phyloP scores from a whole-genome alignment of 257 asterid genomes.

The Scutellaria galericulata region DNA sequence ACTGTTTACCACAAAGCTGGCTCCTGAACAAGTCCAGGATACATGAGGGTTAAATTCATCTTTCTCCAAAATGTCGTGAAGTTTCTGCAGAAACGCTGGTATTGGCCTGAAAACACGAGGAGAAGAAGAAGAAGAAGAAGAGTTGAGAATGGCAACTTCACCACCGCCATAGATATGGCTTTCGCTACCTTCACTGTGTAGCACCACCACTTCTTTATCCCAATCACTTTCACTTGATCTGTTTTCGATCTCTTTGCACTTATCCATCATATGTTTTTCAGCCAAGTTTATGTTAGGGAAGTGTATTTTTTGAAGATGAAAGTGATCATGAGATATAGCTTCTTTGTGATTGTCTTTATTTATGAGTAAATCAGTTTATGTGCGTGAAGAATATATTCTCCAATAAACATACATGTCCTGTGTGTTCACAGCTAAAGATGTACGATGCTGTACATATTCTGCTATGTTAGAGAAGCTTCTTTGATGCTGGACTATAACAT shows the following conservation, averaged over 20 bases:
- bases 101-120: constrained; percentile 24
- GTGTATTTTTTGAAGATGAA: background rate
- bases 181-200: constrained; percentile 18
- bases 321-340: background rate
- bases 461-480: too few species aligned
- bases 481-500: too few species aligned
- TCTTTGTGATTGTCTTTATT: background rate
- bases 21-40: constrained; percentile 53
- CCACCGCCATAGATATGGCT: background rate
- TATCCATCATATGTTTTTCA: constrained; percentile 24
- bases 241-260: constrained; percentile 6
- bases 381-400: background rate
- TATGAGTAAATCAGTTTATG: background rate
- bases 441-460: too few species aligned
- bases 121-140: constrained; percentile 21
- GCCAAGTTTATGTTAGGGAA: constrained; percentile 24
- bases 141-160: background rate
- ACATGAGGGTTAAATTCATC: constrained; percentile 38
- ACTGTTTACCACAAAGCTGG: constrained; percentile 53
- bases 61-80: constrained; percentile 50
- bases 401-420: too few species aligned
- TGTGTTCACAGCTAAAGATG: too few species aligned
- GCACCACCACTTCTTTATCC: constrained; percentile 4
- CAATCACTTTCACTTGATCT: background rate
- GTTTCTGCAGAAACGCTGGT: constrained; percentile 53